Percentiles rank a stretch among this genome's conserved stretches.
phyloP scores from a whole-genome alignment of 139 green algal species.

The Tetradesmus obliquus region DNA sequence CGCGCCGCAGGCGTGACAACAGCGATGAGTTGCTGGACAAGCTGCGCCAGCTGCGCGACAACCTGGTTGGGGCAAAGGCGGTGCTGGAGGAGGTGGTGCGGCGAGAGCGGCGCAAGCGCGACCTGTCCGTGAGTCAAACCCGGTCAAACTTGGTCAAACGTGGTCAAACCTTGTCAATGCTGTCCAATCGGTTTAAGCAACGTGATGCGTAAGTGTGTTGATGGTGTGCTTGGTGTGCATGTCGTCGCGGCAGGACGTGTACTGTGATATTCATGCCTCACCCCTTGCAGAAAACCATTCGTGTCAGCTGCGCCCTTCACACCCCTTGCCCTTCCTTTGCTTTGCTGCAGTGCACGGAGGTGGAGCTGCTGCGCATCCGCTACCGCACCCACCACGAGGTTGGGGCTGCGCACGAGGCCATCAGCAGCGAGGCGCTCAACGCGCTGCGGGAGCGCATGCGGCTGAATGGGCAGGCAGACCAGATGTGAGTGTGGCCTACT shows the following conservation, averaged over 20 bases:
- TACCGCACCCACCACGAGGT: constrained; percentile 61
- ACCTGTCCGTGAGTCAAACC: constrained; percentile 65
- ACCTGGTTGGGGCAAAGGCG: constrained; percentile 69
- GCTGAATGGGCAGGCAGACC: neutral
- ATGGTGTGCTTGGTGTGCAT: neutral
- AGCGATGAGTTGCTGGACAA: constrained; percentile 86
- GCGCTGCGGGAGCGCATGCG: constrained; percentile 35
- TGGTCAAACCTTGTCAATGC: no score
- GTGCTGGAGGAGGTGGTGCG: constrained; percentile 75
- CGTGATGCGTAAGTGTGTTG: neutral
- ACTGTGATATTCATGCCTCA: no score
- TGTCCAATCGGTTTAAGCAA: no score
- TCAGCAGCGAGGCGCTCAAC: constrained; percentile 59
- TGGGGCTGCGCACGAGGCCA: constrained; percentile 44
- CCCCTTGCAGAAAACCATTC: no score
- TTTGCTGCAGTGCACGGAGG: constrained; percentile 64
- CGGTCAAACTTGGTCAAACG: neutral
- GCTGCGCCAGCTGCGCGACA: constrained; percentile 79
- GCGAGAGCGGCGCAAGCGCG: constrained; percentile 81
- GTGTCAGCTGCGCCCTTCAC: no score
- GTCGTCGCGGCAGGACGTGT: no score
- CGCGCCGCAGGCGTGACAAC: constrained; percentile 85
- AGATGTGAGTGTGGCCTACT: constrained; percentile 2
- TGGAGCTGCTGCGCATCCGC: constrained; percentile 74
- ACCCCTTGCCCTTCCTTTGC: no score